Conservation (phyloP, 2,329 filamentous ascomycete species). For the Incumbomyces delicatus region DNA sequence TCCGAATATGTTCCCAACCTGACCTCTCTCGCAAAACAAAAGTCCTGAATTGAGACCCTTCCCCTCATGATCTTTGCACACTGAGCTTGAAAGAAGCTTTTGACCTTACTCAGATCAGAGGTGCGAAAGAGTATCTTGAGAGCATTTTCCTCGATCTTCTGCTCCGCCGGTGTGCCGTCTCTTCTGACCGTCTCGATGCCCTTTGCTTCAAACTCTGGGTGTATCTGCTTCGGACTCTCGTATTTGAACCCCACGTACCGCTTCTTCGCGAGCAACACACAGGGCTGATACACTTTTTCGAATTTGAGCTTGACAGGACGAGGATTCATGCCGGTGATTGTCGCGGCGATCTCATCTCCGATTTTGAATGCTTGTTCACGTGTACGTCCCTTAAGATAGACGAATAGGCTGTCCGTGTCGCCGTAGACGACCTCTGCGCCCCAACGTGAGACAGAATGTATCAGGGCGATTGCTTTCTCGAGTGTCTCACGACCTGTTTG, state of each 20-base stretch:
- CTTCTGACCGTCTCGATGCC: conserved; percentile 95
- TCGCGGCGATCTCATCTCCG: conserved; percentile 80
- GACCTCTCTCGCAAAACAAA: conserved; percentile 90
- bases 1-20: conserved; percentile 81
- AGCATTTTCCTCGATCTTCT: conserved; percentile 91
- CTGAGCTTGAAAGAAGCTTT: conserved; percentile 79
- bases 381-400: conserved; percentile 78
- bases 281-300: conserved; percentile 96
- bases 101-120: conserved; percentile 77
- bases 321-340: conserved; percentile 82
- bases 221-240: conserved; percentile 62
- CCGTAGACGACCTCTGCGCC: conserved; percentile 95
- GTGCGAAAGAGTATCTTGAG: conserved; percentile 85
- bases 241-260: conserved; percentile 98
- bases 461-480: conserved; percentile 83
- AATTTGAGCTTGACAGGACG: conserved; percentile 92
- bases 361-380: conserved; percentile 84
- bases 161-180: conserved; percentile 88
- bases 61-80: conserved; percentile 89
- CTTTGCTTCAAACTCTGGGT: conserved; percentile 92
- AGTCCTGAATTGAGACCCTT: conserved; percentile 81
- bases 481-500: conserved; percentile 91
- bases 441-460: conserved; percentile 81
- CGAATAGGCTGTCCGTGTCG: conserved; percentile 90
- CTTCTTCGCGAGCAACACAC: conserved; percentile 89